These are phyloP conservation scores for Gossypium herbaceum DNA, from an alignment of 345 rosid species.

Conservation along the genomic window DNA sequence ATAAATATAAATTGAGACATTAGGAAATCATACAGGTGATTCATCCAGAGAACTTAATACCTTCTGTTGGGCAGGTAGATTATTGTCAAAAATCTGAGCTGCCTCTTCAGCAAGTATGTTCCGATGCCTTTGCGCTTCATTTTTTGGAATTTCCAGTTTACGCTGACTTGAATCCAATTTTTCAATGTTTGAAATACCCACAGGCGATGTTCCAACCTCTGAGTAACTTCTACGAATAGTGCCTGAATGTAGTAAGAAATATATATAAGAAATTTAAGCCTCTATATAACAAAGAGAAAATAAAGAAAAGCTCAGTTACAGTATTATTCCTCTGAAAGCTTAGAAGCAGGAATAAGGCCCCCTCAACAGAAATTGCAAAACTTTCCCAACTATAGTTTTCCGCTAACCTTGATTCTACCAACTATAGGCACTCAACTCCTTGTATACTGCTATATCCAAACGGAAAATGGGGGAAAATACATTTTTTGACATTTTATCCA, in stretches of 20 bases:
- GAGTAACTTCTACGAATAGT: conserved; percentile 29
- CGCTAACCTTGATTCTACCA: background rate
- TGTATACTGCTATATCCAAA: background rate
- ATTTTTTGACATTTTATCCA: background rate
- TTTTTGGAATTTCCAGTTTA: conserved; percentile 67
- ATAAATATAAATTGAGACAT: background rate
- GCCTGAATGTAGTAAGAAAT: conserved; percentile 32
- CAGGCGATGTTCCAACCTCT: conserved; percentile 32
- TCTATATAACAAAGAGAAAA: background rate
- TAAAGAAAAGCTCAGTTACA: background rate
- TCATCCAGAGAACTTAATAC: conserved; percentile 28
- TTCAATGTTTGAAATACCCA: conserved; percentile 31
- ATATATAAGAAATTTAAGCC: conserved; percentile 12
- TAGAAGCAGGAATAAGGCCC: background rate
- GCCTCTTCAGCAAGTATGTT: conserved; percentile 76
- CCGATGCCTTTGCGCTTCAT: conserved; percentile 50
- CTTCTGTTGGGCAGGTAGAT: conserved; percentile 66
- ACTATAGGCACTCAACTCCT: background rate
- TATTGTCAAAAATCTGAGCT: conserved; percentile 70
- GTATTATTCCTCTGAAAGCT: conserved; percentile 1
- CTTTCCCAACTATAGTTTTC: background rate
- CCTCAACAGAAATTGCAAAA: background rate
- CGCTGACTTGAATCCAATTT: conserved; percentile 39
- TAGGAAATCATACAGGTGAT: background rate
- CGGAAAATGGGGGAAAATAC: background rate